Evolutionary conservation across 106 monocot genomes (phyloP).

Genomic region (Dendrobium nobile): DNA sequence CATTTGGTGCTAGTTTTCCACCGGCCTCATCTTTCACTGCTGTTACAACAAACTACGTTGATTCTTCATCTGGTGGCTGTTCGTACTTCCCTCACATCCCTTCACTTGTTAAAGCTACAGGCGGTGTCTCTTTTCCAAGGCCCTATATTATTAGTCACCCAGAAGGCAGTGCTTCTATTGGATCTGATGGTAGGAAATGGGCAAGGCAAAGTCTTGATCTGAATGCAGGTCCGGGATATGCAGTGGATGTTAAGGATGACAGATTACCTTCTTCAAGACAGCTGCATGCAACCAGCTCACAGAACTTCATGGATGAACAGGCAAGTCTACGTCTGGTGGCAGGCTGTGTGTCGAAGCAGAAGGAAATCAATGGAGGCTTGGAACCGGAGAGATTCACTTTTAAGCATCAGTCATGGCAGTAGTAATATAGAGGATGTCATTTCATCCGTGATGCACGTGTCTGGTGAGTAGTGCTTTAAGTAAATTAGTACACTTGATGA

Average conservation of each 20-base stretch:
- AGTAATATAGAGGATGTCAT: not conserved
- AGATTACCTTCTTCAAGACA: slow-evolving; percentile 27
- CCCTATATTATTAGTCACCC: slow-evolving; percentile 36
- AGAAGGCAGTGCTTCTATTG: slow-evolving; percentile 21
- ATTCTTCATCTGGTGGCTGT: slow-evolving; percentile 25
- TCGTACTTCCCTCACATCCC: slow-evolving; percentile 38
- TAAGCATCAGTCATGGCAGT: slow-evolving; percentile 46
- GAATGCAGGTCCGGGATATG: slow-evolving; percentile 59
- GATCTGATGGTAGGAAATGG: slow-evolving; percentile 41
- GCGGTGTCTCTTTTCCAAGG: slow-evolving; percentile 17
- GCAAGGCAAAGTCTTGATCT: slow-evolving; percentile 55
- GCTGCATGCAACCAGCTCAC: slow-evolving; percentile 24
- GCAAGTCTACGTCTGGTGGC: slow-evolving; percentile 29
- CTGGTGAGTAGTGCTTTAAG: not conserved
- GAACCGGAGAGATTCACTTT: slow-evolving; percentile 48
- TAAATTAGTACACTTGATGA: no score
- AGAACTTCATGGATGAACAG: slow-evolving; percentile 46
- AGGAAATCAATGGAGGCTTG: slow-evolving; percentile 69
- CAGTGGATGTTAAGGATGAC: slow-evolving; percentile 36
- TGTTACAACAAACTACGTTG: slow-evolving; percentile 25
- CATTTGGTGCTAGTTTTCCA: slow-evolving; percentile 36
- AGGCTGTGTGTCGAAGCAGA: slow-evolving; percentile 46
- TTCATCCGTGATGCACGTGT: not conserved
- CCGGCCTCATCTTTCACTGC: slow-evolving; percentile 26
- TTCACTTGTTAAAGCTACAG: slow-evolving; percentile 5